Evolutionary conservation across 345 rosid genomes (phyloP).

Genomic region (Syzygium aromaticum): DNA sequence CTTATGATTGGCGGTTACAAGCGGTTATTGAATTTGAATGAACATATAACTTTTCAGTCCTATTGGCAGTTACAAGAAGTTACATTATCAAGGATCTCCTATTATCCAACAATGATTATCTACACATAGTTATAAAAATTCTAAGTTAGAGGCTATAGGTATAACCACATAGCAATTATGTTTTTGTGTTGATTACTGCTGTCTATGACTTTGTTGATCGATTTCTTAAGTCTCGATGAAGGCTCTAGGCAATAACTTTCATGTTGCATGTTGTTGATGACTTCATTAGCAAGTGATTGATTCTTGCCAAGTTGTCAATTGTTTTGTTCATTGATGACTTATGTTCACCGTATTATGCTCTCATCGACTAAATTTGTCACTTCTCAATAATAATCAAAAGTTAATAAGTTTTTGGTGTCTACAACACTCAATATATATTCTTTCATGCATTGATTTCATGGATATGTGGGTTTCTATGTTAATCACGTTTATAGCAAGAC

Average conservation of each 20-base stretch:
- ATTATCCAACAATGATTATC: not conserved
- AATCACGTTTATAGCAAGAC: not conserved
- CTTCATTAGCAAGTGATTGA: not conserved
- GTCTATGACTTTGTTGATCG: not conserved
- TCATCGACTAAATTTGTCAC: not conserved
- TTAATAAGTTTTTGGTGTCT: not conserved
- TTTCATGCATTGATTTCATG: not conserved
- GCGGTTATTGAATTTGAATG: not conserved
- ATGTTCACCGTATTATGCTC: not conserved
- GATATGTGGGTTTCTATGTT: not conserved
- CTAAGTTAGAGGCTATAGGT: not conserved
- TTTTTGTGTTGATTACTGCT: not conserved
- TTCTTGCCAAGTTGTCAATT: not conserved
- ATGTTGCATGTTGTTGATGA: not conserved
- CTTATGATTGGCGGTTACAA: not conserved
- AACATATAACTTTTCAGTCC: not conserved
- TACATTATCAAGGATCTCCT: not conserved
- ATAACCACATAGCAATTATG: not conserved
- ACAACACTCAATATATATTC: not conserved
- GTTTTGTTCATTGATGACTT: not conserved
- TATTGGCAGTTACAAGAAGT: not conserved
- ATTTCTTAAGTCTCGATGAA: not conserved
- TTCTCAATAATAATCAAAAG: not conserved
- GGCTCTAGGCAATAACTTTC: not conserved
- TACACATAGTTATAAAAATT: not conserved